Evolutionary conservation across 2,329 filamentous ascomycete species (phyloP), one percentile per base, ranked within the genome.

Genomic region (Penicillium rolfsii): DNA sequence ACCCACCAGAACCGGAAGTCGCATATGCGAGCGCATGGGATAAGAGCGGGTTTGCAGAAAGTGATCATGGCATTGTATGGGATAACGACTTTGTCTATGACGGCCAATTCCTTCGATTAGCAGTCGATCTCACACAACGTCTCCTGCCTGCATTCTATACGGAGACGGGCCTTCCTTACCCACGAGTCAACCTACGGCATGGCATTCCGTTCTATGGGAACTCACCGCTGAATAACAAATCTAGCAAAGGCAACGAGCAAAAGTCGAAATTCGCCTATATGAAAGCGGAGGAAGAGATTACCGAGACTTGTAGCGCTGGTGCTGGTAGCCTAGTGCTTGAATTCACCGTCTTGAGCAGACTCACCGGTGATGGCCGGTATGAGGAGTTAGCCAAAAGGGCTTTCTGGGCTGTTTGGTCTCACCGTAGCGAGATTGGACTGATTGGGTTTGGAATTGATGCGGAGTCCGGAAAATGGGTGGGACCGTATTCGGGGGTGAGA

Each of bases 351-450:
- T 82, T 99, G 50, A 97, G 93, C 71, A 87, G 95, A 26, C 82
- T 99, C 50, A 96, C 92, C 0, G 92, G 91, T 11, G 91, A 98
- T 73, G 80, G 84, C 9, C 87, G 91, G n/a, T 99, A 96, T 70
- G 95, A 99, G 76, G 87, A 90, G 71, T 84, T 91, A 16, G 94
- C 91, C 0, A 98, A 98, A 76, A 84, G 91, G 59, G 94, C 95
- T 0, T 99, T 99, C 71, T 97, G 94, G 93, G 90, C 93, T 26
- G 91, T 99, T n/a, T 99, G 95, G 95, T 83, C 89, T 46, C 84
- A 91, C 58, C 86, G 93, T 65, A 97, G 91, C 74, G 85, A 88
- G 43, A 91, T 97, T 69, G 92, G 91, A 4, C 82, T 99, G 26
- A 89, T 99, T 64, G 95, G 94, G 7, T 90, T 92, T 59, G 94